Evolutionary conservation across 306 rosid species (phyloP), one percentile per base, ranked within the genome.

Genomic region (Macrotyloma uniflorum): DNA sequence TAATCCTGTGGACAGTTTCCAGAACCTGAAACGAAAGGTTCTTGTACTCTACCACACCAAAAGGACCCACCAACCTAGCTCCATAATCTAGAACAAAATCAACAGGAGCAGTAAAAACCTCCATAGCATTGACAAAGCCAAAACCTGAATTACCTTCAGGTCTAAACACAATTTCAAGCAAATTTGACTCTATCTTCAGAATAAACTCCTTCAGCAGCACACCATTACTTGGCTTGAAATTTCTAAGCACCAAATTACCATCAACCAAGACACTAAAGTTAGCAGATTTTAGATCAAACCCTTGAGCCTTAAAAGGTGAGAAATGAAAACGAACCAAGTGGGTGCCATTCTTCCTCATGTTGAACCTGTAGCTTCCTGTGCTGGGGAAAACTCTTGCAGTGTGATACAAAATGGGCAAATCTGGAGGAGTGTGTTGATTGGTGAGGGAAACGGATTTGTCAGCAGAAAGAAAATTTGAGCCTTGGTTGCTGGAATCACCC

Each of bases 281-380:
- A 3, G 96, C 92, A 53, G 75, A 70, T 49, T 62, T 80, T 8
- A 93, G 83, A 76, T 79, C 77, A 79, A 82, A 78, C 50, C 76
- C 83, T 68, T 59, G 87, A 72, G 88, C 79, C 61, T 76, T 78
- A 84, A 93, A 93, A 8, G 91, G 87, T 9, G 90, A 91, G 85
- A 93, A 92, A 70, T 93, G 98, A 78, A 91, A 86, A 85, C 98
- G 93, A 74, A 91, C 86, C 67, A 93, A 82, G 78, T 88, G 88
- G 59, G 82, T 87, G 69, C 97, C 98, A 30, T 84, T 84, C 85
- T 78, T 78, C 75, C 47, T 88, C 81, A 87, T 63, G 82, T 6
- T 75, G 90, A 90, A 93, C 24, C 32, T 79, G 87, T 91, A 93
- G 67, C 80, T 79, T 24, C 91, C 91, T 19, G 18, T 45, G 51